Percentiles rank a stretch among this genome's conserved stretches.
These are phyloP conservation scores for Lactarius deliciosus DNA, from an alignment of 768 basidiomycete species.

Conservation along the genomic window DNA sequence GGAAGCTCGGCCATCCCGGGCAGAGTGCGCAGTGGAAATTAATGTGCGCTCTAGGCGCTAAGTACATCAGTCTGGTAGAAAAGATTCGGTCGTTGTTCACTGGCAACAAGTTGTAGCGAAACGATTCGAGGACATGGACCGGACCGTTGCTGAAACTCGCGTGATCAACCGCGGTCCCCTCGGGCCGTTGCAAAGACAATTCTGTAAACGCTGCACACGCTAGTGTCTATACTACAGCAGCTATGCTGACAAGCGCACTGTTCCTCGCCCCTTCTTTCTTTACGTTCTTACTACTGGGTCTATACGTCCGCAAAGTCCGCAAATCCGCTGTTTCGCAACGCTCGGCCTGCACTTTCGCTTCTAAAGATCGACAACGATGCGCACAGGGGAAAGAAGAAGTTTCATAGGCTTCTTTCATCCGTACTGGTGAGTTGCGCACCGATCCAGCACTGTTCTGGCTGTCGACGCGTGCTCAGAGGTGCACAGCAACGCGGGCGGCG, in stretches of 20 bases:
- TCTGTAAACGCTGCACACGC: neutral
- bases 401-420: conserved; percentile 94
- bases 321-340: neutral
- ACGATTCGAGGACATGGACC: neutral
- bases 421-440: conserved; percentile 67
- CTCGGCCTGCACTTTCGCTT: neutral
- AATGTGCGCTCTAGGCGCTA: neutral
- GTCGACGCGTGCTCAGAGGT: conserved; percentile 4
- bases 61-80: neutral
- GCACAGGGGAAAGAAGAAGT: conserved; percentile 29
- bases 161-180: neutral
- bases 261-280: conserved; percentile 3
- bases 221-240: neutral
- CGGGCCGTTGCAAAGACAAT: neutral
- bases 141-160: neutral
- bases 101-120: neutral
- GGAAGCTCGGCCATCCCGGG: neutral
- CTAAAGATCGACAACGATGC: conserved; percentile 24
- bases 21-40: neutral
- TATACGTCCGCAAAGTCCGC: conserved; percentile 2
- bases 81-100: neutral
- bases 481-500: conserved; percentile 89
- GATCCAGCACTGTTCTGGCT: neutral
- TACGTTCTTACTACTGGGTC: neutral
- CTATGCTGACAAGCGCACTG: conserved; percentile 7